A percentile compares a stretch with the other conserved stretches of the same genome.
Evolutionary conservation across 1,139 yeast genomes (phyloP).

Genomic region (Debaryomyces coudertii): DNA sequence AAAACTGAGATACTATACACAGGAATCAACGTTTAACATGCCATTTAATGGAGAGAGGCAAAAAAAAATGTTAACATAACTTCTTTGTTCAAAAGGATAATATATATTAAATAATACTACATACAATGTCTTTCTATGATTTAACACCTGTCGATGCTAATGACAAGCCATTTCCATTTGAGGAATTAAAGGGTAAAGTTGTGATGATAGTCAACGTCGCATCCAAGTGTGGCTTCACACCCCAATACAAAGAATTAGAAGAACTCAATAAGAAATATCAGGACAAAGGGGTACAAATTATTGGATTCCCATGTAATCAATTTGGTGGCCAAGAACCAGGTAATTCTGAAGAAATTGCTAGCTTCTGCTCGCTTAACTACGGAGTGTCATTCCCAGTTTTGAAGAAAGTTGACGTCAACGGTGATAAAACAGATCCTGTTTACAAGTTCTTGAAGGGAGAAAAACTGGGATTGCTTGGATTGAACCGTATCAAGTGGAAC

Average conservation of each 20-base stretch:
- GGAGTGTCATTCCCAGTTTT: conserved; percentile 84
- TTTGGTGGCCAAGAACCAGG: conserved; percentile 60
- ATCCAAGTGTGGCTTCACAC: conserved; percentile 86
- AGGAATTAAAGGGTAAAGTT: conserved; percentile 80
- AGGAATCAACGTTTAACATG: not conserved
- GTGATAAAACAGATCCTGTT: conserved; percentile 77
- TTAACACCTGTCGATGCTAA: conserved; percentile 43
- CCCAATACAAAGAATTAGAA: conserved; percentile 80
- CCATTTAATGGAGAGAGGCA: not conserved
- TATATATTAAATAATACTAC: not conserved
- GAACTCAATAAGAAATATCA: conserved; percentile 76
- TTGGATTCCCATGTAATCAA: conserved; percentile 90
- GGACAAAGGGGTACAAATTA: conserved; percentile 71
- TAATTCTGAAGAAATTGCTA: conserved; percentile 40
- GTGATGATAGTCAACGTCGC: conserved; percentile 93
- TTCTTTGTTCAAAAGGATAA: not conserved
- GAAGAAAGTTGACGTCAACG: conserved; percentile 89
- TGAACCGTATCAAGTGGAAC: conserved; percentile 54
- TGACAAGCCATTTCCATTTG: conserved; percentile 68
- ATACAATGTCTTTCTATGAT: conserved; percentile 39
- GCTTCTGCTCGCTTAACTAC: conserved; percentile 43
- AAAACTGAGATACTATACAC: not conserved
- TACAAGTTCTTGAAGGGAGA: conserved; percentile 70
- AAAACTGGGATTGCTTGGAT: conserved; percentile 48
- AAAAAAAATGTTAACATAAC: not conserved